Percentiles rank a stretch among this genome's conserved stretches.
Evolutionary conservation across 2,329 filamentous ascomycete species (phyloP).

Genomic region (Ceratocystis lukuohia): DNA sequence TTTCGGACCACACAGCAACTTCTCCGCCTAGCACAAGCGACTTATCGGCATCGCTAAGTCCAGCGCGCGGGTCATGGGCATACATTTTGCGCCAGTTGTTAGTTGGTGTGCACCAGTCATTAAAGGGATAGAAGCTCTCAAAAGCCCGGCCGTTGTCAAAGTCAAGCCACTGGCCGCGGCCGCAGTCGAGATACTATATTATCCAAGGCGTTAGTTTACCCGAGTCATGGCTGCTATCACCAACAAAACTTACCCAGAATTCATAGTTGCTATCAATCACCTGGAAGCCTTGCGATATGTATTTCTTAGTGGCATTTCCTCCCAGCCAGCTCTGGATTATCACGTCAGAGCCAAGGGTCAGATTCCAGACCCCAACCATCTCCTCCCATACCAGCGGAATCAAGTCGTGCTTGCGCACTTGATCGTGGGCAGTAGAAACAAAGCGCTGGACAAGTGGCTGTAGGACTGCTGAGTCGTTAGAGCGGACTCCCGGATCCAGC

Average conservation of each 20-base stretch:
- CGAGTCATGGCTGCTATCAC: not conserved
- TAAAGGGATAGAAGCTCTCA: conserved; percentile 50
- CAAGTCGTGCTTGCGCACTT: conserved; percentile 50
- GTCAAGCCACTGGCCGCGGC: conserved; percentile 66
- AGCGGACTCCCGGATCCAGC: conserved; percentile 58
- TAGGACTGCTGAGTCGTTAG: conserved; percentile 50
- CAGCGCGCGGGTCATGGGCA: conserved; percentile 58
- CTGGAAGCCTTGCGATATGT: conserved; percentile 52
- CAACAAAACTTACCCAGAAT: conserved; percentile 47
- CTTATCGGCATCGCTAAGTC: conserved; percentile 46
- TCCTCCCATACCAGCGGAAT: conserved; percentile 80
- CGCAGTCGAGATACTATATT: conserved; percentile 65
- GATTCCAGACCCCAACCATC: conserved; percentile 65
- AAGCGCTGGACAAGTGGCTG: conserved; percentile 67
- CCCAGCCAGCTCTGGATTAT: conserved; percentile 71
- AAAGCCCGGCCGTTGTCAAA: conserved; percentile 45
- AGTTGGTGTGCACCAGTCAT: conserved; percentile 66
- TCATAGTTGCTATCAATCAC: conserved; percentile 65
- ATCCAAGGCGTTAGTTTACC: conserved; percentile 20
- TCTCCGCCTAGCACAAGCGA: conserved; percentile 69
- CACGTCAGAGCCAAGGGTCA: conserved; percentile 56
- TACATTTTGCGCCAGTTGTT: conserved; percentile 78
- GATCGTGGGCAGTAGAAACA: conserved; percentile 54
- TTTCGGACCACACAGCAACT: conserved; percentile 69
- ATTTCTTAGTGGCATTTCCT: conserved; percentile 43